Percentiles rank a stretch among this genome's conserved stretches.
These are phyloP conservation scores for Nicotiana tomentosiformis DNA, from an alignment of 257 asterid genomes.

Conservation along the genomic window DNA sequence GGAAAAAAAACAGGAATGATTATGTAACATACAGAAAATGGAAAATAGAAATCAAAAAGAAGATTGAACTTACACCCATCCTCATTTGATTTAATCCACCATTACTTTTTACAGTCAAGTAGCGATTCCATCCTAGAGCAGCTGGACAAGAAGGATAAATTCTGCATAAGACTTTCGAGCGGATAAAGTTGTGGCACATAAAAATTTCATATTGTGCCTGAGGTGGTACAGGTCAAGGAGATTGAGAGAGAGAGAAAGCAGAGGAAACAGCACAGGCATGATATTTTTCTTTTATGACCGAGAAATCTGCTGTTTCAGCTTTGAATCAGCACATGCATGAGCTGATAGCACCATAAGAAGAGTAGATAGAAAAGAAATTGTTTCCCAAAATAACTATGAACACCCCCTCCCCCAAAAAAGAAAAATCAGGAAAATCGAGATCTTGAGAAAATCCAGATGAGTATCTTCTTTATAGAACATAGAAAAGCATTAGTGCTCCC, in stretches of 20 bases:
- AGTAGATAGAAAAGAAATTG: neutral
- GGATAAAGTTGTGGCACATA: neutral
- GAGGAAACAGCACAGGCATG: neutral
- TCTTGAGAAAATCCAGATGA: neutral
- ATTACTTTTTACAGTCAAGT: constrained; percentile 82
- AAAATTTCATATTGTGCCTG: neutral
- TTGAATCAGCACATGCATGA: neutral
- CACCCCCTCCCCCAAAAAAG: neutral
- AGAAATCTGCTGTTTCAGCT: neutral
- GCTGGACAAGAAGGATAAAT: constrained; percentile 38
- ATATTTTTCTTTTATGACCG: neutral
- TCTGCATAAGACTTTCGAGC: neutral
- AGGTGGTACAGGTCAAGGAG: neutral
- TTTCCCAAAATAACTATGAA: neutral
- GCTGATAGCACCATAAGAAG: neutral
- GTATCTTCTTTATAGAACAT: neutral
- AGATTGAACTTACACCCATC: constrained; percentile 57
- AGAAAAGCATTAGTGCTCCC: neutral
- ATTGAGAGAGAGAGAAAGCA: neutral
- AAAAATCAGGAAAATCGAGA: neutral
- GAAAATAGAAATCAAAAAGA: neutral
- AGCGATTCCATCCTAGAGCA: constrained; percentile 43
- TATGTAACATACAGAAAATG: neutral
- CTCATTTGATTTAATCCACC: constrained; percentile 99
- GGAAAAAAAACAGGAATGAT: neutral